Evolutionary conservation across 352 stramenopile species (phyloP).

Genomic region (Globisporangium middletonii): DNA sequence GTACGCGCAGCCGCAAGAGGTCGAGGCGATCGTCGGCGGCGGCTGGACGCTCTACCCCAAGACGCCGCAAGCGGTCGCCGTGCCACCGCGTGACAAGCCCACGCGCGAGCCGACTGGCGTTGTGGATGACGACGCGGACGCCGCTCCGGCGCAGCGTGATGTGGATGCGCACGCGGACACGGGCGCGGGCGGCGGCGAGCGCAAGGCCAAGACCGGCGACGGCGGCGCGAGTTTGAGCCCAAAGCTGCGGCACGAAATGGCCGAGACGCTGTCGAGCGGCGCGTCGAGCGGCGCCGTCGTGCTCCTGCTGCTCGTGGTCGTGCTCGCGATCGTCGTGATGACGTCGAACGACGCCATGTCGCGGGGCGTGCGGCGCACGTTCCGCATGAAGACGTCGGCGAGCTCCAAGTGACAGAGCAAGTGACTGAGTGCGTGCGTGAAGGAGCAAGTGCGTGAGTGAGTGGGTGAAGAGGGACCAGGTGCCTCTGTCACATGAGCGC

Average conservation of each 20-base stretch:
- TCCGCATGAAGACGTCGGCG: conserved; percentile 29
- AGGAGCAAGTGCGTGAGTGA: neutral
- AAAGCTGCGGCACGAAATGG: conserved; percentile 41
- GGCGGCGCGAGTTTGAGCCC: conserved; percentile 8
- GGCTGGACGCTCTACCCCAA: conserved; percentile 40
- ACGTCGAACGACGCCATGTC: conserved; percentile 69
- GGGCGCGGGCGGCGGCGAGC: conserved; percentile 22
- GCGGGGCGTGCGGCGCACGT: conserved; percentile 38
- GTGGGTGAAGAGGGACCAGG: too few species aligned
- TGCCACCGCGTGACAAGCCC: conserved; percentile 10
- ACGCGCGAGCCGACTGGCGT: conserved; percentile 11
- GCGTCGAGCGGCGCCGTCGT: conserved; percentile 32
- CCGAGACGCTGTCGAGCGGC: conserved; percentile 21
- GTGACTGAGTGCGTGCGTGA: neutral
- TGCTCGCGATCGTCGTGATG: conserved; percentile 44
- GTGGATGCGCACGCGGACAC: conserved; percentile 36
- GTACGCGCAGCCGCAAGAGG: conserved; percentile 43
- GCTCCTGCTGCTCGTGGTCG: conserved; percentile 50
- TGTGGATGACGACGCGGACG: conserved; percentile 24
- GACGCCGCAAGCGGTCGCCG: conserved; percentile 5
- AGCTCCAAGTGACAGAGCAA: conserved; percentile 20
- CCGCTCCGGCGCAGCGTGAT: conserved; percentile 18
- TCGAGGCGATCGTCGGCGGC: conserved; percentile 41
- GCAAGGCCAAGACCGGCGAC: conserved; percentile 16
- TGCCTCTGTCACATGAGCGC: too few species aligned